These are phyloP conservation scores for Orychophragmus violaceus DNA, from an alignment of 345 rosid species.

Conservation along the genomic window DNA sequence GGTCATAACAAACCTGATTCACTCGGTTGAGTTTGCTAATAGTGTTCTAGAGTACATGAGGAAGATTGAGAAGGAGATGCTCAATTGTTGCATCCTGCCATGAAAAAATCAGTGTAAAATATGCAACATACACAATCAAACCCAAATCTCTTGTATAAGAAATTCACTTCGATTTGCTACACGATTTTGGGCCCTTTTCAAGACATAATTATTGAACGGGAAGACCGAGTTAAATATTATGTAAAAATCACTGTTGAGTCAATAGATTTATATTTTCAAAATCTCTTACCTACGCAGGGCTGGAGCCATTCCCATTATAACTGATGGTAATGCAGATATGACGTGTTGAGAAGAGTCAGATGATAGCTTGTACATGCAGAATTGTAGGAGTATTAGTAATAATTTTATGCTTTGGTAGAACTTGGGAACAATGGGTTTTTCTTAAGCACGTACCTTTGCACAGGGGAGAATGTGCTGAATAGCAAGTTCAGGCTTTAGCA, in stretches of 20 bases:
- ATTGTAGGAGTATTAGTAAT: not conserved
- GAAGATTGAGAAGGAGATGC: conserved; percentile 98
- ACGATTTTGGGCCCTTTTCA: not conserved
- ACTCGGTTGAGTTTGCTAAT: conserved; percentile 99
- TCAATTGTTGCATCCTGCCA: conserved; percentile 85
- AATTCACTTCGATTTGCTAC: too few relatives aligned
- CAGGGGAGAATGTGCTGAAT: conserved; percentile 81
- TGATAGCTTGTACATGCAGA: conserved; percentile 51
- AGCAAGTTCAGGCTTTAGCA: conserved; percentile 80
- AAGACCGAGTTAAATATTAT: not conserved
- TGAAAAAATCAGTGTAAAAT: conserved; percentile 10
- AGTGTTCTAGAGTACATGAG: conserved; percentile 90
- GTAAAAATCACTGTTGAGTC: not conserved
- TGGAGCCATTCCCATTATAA: conserved; percentile 91
- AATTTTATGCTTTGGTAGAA: not conserved
- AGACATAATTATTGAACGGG: too few relatives aligned
- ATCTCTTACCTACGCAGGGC: conserved; percentile 47
- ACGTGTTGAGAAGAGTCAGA: conserved; percentile 79
- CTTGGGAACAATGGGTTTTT: not conserved
- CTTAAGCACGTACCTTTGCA: conserved; percentile 56
- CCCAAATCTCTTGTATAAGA: too few relatives aligned
- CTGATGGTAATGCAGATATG: conserved; percentile 78
- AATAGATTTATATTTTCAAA: not conserved
- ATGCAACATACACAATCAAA: not conserved
- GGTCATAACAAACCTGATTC: conserved; percentile 62